Base-by-base conservation (phyloP, 2,329 filamentous ascomycete genomes). In the Hypoxylon sp. region DNA sequence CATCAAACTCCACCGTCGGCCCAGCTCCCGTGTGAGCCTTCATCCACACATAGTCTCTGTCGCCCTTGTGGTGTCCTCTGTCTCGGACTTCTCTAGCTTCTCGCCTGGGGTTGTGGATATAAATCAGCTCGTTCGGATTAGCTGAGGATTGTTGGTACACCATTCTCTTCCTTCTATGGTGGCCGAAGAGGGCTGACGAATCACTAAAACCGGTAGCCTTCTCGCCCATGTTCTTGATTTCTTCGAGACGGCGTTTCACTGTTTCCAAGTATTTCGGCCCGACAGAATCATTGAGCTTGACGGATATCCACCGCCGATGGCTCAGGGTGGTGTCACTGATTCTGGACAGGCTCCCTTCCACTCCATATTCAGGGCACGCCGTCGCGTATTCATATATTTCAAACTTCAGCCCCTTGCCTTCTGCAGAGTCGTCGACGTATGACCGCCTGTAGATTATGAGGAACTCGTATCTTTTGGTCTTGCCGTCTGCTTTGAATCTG, bases 311-410 rank as follows among this genome's bases (percentile, higher is more conserved):
- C 24, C 51, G 42, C 14, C 24, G 51, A 20, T 54, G 51, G 16
- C 38, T 33, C 4, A 12, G 8, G n/a, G 38, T 44, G 4, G n/a
- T 22, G 38, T 32, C 36, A 14, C 3, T 7, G 26, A 32, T 32
- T 9, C 28, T 32, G 2, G 22, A 44, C 26, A 54, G 5, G 18
- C 22, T 38, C 3, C 48, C 30, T 12, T 30, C 9, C 30, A 51
- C 32, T 16, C 48, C 48, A 26, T 38, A 16, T 30, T 51, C 38
- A 2, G 51, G 51, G 14, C 38, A n/a, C 3, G 38, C 51, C 12
- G 51, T 54, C n/a, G n/a, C 51, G 6, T 54, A 54, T 36, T 54
- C 51, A 12, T 44, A 54, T 32, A 30, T 40, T 26, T 54, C 36
- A 44, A 54, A 30, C 24, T 14, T 44, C 51, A n/a, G 2, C n/a